Evolutionary conservation across 495 filamentous ascomycete species (phyloP).

Genomic region (Penicillium chermesinum): DNA sequence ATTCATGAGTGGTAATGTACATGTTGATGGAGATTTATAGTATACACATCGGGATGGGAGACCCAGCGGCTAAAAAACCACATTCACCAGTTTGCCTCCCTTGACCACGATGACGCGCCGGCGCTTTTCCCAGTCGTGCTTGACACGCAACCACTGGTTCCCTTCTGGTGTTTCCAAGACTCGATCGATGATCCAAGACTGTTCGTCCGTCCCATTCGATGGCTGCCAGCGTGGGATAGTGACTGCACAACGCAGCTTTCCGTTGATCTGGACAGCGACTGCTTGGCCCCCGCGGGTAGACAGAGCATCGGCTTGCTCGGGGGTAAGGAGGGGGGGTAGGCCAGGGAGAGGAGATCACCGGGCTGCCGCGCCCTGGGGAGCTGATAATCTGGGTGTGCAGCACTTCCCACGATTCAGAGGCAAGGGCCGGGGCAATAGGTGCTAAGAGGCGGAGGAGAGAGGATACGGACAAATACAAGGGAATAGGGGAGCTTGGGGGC

Average conservation of each 20-base stretch:
- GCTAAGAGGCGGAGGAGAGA: conserved; percentile 65
- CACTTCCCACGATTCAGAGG: conserved; percentile 73
- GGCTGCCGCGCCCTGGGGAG: conserved; percentile 10
- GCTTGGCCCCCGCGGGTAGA: conserved; percentile 35
- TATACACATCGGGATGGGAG: neutral
- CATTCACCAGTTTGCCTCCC: conserved; percentile 45
- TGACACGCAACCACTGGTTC: conserved; percentile 40
- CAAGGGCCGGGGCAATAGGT: conserved; percentile 70
- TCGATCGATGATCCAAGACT: conserved; percentile 54
- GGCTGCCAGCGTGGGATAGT: conserved; percentile 45
- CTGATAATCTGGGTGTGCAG: conserved; percentile 35
- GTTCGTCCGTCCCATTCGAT: conserved; percentile 26
- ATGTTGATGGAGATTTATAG: neutral
- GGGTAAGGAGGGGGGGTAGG: conserved; percentile 41
- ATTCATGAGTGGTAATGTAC: conserved; percentile 2
- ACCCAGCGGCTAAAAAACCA: conserved; percentile 28
- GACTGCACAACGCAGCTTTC: conserved; percentile 61
- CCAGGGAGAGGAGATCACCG: conserved; percentile 50
- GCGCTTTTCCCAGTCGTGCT: conserved; percentile 44
- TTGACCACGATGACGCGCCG: conserved; percentile 43
- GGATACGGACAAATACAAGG: conserved; percentile 35
- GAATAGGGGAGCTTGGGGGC: conserved; percentile 26
- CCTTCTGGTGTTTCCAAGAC: conserved; percentile 44
- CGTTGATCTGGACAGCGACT: conserved; percentile 72
- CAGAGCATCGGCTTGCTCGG: conserved; percentile 45